These are phyloP conservation scores for Chaetomium globosum DNA, from an alignment of 2,329 filamentous ascomycete species.

Conservation along the genomic window DNA sequence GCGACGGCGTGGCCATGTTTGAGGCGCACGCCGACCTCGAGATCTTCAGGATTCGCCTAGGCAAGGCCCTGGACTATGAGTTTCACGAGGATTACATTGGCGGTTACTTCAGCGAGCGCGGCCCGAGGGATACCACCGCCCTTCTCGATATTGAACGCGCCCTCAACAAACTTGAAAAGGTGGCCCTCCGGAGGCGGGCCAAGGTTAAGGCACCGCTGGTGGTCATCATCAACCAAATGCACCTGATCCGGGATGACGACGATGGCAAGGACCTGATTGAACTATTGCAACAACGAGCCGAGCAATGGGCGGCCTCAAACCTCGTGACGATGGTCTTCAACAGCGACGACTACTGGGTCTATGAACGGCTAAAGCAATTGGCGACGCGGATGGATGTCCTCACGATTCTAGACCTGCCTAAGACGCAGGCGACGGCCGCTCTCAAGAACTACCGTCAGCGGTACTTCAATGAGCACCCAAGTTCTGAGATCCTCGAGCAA, in stretches of 20 bases:
- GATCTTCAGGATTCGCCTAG: constrained; percentile 89
- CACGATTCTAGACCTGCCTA: constrained; percentile 79
- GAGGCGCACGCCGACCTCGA: constrained; percentile 94
- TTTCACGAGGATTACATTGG: constrained; percentile 98
- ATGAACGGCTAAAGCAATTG: constrained; percentile 88
- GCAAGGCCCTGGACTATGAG: constrained; percentile 93
- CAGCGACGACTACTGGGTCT: constrained; percentile 98
- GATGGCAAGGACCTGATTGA: constrained; percentile 93
- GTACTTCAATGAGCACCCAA: constrained; percentile 68
- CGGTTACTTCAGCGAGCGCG: constrained; percentile 90
- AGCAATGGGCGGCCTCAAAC: constrained; percentile 92
- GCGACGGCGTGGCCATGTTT: constrained; percentile 89
- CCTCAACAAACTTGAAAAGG: constrained; percentile 97
- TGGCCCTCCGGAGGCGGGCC: constrained; percentile 72
- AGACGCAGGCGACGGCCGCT: constrained; percentile 73
- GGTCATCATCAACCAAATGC: constrained; percentile 92
- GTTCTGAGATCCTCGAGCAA: constrained; percentile 63
- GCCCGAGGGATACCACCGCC: constrained; percentile 87
- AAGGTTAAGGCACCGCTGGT: constrained; percentile 70
- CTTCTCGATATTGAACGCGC: constrained; percentile 94
- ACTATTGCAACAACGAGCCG: constrained; percentile 90
- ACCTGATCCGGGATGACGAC: constrained; percentile 87
- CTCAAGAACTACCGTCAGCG: constrained; percentile 77
- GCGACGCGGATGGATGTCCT: constrained; percentile 95
- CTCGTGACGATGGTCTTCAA: constrained; percentile 93